A percentile compares a stretch with the other conserved stretches of the same genome.
These are phyloP conservation scores for Stentor roeselii DNA, from an alignment of 73 alveolate genomes.

Conservation along the genomic window DNA sequence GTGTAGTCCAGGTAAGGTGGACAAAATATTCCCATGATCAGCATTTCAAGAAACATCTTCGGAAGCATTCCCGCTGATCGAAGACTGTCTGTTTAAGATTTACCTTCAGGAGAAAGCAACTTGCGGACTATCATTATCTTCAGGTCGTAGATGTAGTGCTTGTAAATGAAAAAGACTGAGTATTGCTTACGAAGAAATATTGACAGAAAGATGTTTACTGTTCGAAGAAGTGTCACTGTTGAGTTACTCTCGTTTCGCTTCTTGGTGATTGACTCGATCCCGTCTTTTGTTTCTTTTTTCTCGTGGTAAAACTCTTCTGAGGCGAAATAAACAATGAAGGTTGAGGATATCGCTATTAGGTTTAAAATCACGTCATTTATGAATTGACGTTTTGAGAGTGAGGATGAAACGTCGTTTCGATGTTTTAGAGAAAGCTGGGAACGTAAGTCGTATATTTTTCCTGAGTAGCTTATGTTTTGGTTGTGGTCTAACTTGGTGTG, in stretches of 20 bases:
- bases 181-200: background rate
- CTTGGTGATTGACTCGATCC: background rate
- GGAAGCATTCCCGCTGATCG: background rate
- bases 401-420: no score
- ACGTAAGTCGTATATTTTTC: no score
- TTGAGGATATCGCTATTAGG: no score
- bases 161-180: background rate
- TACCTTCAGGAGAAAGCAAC: background rate
- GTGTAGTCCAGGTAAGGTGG: background rate
- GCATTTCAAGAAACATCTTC: background rate
- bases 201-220: background rate
- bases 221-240: background rate
- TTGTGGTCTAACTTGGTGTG: no score
- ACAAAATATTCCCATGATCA: conserved; percentile 1
- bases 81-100: no score
- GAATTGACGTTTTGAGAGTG: no score
- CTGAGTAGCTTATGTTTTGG: no score
- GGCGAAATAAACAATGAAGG: no score
- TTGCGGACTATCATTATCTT: background rate
- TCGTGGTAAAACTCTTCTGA: background rate
- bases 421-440: no score
- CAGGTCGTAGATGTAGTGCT: background rate
- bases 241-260: background rate
- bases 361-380: no score
- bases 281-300: background rate